Conservation (phyloP, 495 filamentous ascomycete species). For the Penicillium lagena region DNA sequence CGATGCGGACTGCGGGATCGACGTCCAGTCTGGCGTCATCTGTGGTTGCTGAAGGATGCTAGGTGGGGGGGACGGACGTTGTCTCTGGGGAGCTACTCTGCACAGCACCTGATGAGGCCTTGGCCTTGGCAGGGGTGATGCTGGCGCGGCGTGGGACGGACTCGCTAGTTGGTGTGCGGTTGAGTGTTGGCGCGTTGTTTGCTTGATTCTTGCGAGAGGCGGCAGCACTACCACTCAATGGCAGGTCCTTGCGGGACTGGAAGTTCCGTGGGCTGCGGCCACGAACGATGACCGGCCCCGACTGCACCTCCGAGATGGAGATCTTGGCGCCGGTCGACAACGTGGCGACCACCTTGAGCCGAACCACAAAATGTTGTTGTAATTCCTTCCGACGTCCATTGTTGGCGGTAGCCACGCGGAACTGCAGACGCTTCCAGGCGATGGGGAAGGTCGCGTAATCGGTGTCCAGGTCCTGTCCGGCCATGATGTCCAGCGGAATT, state of each 20-base stretch:
- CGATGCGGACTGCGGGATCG: slow-evolving; percentile 24
- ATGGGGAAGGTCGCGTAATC: slow-evolving; percentile 77
- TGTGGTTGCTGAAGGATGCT: slow-evolving; percentile 27
- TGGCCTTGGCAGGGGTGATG: slow-evolving; percentile 50
- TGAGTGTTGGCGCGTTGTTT: slow-evolving; percentile 26
- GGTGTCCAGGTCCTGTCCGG: slow-evolving; percentile 69
- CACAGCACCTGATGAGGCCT: slow-evolving; percentile 27
- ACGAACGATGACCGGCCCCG: slow-evolving; percentile 70
- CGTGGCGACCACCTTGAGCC: slow-evolving; percentile 66
- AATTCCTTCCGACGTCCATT: slow-evolving; percentile 74
- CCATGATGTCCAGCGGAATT: slow-evolving; percentile 67
- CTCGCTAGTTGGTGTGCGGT: slow-evolving; percentile 43
- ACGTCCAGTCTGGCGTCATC: slow-evolving; percentile 33
- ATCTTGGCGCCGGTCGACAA: slow-evolving; percentile 62
- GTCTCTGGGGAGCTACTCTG: slow-evolving; percentile 37
- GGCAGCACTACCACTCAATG: slow-evolving; percentile 62
- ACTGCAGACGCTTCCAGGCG: slow-evolving; percentile 87
- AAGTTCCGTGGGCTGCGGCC: slow-evolving; percentile 77
- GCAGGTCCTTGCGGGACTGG: slow-evolving; percentile 69
- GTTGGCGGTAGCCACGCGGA: slow-evolving; percentile 84
- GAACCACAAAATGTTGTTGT: slow-evolving; percentile 75
- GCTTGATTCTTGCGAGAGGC: slow-evolving; percentile 54
- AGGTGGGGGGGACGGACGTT: slow-evolving; percentile 27
- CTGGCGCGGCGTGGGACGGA: slow-evolving; percentile 30
- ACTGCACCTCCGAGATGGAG: slow-evolving; percentile 63